These are phyloP conservation scores for Eucalyptus camaldulensis DNA, from an alignment of 345 rosid genomes.

Conservation along the genomic window DNA sequence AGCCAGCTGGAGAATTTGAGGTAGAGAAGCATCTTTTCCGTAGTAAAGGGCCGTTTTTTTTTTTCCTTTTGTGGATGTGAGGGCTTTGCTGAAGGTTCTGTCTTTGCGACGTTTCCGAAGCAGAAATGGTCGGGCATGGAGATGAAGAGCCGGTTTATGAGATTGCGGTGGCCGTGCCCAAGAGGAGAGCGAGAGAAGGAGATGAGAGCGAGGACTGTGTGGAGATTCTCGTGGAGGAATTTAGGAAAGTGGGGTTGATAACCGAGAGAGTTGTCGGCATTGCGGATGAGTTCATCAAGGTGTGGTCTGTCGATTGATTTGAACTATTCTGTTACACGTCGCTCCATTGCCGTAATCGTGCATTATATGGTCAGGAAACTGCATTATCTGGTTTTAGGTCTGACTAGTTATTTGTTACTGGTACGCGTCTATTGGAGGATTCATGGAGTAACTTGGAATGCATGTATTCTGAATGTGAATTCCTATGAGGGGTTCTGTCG, in stretches of 20 bases:
- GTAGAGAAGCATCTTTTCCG: background rate
- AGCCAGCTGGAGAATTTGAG: background rate
- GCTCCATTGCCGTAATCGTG: background rate
- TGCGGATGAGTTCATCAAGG: slow-evolving; percentile 73
- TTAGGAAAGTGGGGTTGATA: slow-evolving; percentile 48
- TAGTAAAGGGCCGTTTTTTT: background rate
- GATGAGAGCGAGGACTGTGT: slow-evolving; percentile 43
- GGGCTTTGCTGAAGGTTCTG: background rate
- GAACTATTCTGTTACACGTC: background rate
- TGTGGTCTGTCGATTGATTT: background rate
- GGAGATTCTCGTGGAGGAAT: slow-evolving; percentile 54
- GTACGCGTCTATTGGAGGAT: background rate
- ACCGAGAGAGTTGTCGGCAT: slow-evolving; percentile 59
- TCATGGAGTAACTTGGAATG: background rate
- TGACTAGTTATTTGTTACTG: background rate
- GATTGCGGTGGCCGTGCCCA: slow-evolving; percentile 68
- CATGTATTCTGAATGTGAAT: background rate
- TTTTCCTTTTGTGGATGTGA: background rate
- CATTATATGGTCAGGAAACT: background rate
- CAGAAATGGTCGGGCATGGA: slow-evolving; percentile 40
- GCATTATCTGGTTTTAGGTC: background rate
- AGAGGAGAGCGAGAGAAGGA: slow-evolving; percentile 21
- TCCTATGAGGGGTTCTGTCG: background rate
- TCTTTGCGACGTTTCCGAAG: background rate
- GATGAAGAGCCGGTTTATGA: slow-evolving; percentile 44